phyloP scores from a whole-genome alignment of 2,329 filamentous ascomycete genomes.

The Hirsutella rhossiliensis region DNA sequence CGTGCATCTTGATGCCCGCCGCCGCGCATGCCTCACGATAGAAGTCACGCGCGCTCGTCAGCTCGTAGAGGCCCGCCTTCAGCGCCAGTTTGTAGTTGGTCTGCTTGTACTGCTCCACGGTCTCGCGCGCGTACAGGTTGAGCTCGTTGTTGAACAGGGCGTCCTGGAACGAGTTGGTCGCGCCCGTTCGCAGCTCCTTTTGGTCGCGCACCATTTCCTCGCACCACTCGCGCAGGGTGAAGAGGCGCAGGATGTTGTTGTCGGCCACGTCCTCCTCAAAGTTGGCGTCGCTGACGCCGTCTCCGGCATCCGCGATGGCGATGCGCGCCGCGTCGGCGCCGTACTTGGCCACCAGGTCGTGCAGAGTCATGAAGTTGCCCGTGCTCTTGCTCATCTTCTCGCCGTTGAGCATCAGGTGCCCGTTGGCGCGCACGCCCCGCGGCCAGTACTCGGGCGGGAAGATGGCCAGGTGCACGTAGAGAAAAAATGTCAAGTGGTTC shows the following conservation, averaged over 20 bases:
- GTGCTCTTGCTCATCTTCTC: slow-evolving; percentile 99
- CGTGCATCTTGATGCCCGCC: slow-evolving; percentile 76
- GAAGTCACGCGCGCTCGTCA: slow-evolving; percentile 76
- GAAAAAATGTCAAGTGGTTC: slow-evolving; percentile 91
- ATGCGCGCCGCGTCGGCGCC: slow-evolving; percentile 88
- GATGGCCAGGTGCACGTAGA: slow-evolving; percentile 86
- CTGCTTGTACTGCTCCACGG: slow-evolving; percentile 63
- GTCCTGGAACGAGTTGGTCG: slow-evolving; percentile 70
- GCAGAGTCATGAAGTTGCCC: slow-evolving; percentile 90
- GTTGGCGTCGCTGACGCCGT: slow-evolving; percentile 91
- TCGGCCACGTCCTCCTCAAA: slow-evolving; percentile 94
- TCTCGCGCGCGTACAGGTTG: slow-evolving; percentile 69
- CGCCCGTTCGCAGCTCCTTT: slow-evolving; percentile 57
- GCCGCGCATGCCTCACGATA: slow-evolving; percentile 76
- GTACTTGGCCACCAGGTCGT: slow-evolving; percentile 79
- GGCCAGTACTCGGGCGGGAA: slow-evolving; percentile 89
- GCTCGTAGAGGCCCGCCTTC: slow-evolving; percentile 79
- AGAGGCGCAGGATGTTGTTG: slow-evolving; percentile 77
- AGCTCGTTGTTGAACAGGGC: slow-evolving; percentile 88
- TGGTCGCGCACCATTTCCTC: slow-evolving; percentile 70
- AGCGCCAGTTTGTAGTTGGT: slow-evolving; percentile 73
- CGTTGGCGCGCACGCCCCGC: slow-evolving; percentile 72
- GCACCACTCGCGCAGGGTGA: slow-evolving; percentile 76
- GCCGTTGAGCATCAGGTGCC: slow-evolving; percentile 86
- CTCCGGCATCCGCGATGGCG: slow-evolving; percentile 86